phyloP scores from a whole-genome alignment of 2,329 filamentous ascomycete species.

The Monilinia fructicola region DNA sequence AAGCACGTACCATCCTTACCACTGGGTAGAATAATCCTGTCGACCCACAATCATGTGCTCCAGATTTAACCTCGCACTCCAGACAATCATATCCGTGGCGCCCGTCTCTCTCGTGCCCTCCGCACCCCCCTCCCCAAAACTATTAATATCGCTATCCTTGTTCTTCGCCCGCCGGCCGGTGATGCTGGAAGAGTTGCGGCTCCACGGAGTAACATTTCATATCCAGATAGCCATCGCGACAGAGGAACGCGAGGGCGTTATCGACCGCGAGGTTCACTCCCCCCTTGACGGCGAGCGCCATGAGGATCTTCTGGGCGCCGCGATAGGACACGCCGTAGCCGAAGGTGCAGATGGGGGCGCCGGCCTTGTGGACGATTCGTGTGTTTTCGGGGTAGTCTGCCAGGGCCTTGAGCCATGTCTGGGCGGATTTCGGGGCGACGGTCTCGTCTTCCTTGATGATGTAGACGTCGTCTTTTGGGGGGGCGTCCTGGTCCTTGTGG shows the following conservation, averaged over 20 bases:
- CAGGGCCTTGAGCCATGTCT: conserved; percentile 24
- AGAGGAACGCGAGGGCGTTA: conserved; percentile 40
- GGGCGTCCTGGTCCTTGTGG: background rate
- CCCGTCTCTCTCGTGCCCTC: conserved; percentile 37
- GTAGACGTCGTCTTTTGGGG: conserved; percentile 25
- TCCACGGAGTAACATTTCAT: conserved; percentile 42
- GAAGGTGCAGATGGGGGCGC: conserved; percentile 40
- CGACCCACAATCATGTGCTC: conserved; percentile 37
- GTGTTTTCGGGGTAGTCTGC: conserved; percentile 26
- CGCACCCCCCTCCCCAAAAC: conserved; percentile 27
- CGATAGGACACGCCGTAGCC: conserved; percentile 41
- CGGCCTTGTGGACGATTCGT: conserved; percentile 38
- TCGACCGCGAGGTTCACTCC: conserved; percentile 36
- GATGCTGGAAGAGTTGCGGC: conserved; percentile 42
- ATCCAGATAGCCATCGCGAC: conserved; percentile 38
- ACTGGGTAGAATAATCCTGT: background rate
- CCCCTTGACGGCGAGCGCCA: conserved; percentile 51
- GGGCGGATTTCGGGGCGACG: conserved; percentile 31
- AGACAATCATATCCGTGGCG: conserved; percentile 42
- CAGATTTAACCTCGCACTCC: conserved; percentile 42
- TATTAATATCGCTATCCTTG: conserved; percentile 13
- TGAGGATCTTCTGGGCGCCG: conserved; percentile 56
- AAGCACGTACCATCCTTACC: background rate
- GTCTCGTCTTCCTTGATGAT: conserved; percentile 36
- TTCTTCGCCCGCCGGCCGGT: conserved; percentile 37